Evolutionary conservation across 1,284 basidiomycete species (phyloP).

Genomic region (Cryptococcus sp.): DNA sequence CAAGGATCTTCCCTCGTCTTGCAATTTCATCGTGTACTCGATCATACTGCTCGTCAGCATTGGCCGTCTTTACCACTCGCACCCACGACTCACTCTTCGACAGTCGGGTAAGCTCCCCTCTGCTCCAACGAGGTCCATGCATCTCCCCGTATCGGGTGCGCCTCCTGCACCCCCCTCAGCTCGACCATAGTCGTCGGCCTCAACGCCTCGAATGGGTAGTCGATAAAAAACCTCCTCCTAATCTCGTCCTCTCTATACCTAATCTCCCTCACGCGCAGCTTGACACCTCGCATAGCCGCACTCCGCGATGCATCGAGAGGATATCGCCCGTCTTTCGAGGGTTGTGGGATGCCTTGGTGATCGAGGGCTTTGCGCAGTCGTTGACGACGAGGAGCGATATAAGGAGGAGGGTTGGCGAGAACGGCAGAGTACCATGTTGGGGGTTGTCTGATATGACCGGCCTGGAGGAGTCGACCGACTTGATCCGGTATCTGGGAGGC

Average conservation of each 20-base stretch:
- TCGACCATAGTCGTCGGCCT: constrained; percentile 75
- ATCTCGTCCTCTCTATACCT: constrained; percentile 80
- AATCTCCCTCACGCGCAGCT: constrained; percentile 59
- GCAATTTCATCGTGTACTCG: constrained; percentile 71
- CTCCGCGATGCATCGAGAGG: constrained; percentile 11
- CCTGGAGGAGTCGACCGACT: constrained; percentile 73
- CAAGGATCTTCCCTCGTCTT: constrained; percentile 61
- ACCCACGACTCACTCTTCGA: constrained; percentile 83
- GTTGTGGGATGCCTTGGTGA: neutral
- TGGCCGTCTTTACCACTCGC: neutral
- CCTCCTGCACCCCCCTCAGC: constrained; percentile 48
- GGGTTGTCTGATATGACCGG: constrained; percentile 60
- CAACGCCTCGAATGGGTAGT: constrained; percentile 94
- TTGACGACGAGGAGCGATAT: constrained; percentile 69
- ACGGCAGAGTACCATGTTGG: constrained; percentile 85
- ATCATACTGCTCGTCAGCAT: constrained; percentile 57
- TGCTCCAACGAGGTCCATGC: constrained; percentile 73
- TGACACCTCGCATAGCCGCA: constrained; percentile 31
- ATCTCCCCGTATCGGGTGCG: constrained; percentile 56
- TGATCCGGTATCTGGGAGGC: constrained; percentile 84
- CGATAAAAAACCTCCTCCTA: constrained; percentile 84
- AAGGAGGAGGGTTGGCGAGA: constrained; percentile 77
- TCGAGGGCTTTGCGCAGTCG: constrained; percentile 50
- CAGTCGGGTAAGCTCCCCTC: constrained; percentile 70
- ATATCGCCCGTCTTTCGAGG: neutral